Conservation (phyloP, 2,329 filamentous ascomycete genomes). For the Verticillium nubilum region DNA sequence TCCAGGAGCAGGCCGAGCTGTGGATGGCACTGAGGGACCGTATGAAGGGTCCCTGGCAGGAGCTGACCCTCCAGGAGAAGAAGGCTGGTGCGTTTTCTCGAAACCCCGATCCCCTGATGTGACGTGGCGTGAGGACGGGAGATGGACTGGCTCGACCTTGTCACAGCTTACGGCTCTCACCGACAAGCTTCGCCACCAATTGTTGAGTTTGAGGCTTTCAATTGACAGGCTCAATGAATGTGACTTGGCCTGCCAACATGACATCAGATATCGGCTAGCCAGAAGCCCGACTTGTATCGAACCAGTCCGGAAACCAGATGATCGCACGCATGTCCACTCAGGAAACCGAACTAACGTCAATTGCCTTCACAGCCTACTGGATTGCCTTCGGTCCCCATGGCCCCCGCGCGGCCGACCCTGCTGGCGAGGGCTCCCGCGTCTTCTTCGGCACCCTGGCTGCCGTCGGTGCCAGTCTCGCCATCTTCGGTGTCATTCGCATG, state of each 20-base stretch:
- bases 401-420: constrained; percentile 75
- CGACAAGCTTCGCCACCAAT: neutral
- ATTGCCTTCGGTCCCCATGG: constrained; percentile 97
- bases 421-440: constrained; percentile 79
- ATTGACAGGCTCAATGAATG: constrained; percentile 4
- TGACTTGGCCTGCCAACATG: neutral
- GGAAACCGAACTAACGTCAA: constrained; percentile 28
- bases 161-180: neutral
- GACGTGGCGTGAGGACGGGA: neutral
- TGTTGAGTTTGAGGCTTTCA: neutral
- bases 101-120: constrained; percentile 1
- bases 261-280: neutral
- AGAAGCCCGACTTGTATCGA: neutral
- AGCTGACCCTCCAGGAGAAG: constrained; percentile 95
- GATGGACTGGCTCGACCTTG: neutral
- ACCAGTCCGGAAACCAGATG: neutral
- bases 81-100: constrained; percentile 80
- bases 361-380: constrained; percentile 75
- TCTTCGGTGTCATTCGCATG: constrained; percentile 69
- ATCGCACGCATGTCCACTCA: constrained; percentile 3
- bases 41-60: constrained; percentile 97
- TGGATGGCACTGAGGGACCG: constrained; percentile 98
- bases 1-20: constrained; percentile 97
- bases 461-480: constrained; percentile 56
- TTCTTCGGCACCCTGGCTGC: constrained; percentile 67